Base-by-base conservation (phyloP, 192 early-diverging fungal genomes). In the Linderina pennispora region DNA sequence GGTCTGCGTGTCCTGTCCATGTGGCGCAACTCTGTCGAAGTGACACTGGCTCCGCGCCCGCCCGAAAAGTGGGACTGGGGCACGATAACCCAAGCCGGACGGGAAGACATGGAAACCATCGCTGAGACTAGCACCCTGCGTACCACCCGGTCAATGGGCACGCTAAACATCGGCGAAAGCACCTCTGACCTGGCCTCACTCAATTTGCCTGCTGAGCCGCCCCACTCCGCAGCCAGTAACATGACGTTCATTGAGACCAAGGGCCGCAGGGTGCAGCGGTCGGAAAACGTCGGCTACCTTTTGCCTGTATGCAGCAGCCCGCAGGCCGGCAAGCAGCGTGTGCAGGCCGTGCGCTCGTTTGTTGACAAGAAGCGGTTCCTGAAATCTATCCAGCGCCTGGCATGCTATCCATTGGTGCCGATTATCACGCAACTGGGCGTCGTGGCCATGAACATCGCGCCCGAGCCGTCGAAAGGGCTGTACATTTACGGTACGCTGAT, bases 41-140 rank as follows among this genome's bases (percentile, higher is more conserved):
- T 62, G 1, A 37, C 58, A 1, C 31, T 49, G 14, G 53, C 36
- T 9, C 66, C 58, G 0, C 34, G 59, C 0, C 38, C 54, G 66
- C 66, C 66, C 8, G 66, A 70, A 16, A 70, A 62, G 16, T 70
- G 66, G 66, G 59, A 62, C 55, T 70, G 66, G 66, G 36, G 26
- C 46, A 33, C 47, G 0, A 47, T 62, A 8, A 58, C 55, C 15
- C 36, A 14, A 4, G 44, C 53, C 0, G 38, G 34, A 0, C 48
- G 65, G 1, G 20, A 35, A 13, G 62, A 54, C 37, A 20, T 48
- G 3, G 58, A 57, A 8, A 36, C 48, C 3, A 42, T 36, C 7
- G 35, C 47, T 11, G 1, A 1, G 17, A 20, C 28, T 11, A 31
- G 11, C 28, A 31, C 28, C 6, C 28, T 31, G 6, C n/a, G n/a